Evolutionary conservation across 2,329 filamentous ascomycete species (phyloP), one percentile per base, ranked within the genome.

Genomic region (Apiospora pterosperma): DNA sequence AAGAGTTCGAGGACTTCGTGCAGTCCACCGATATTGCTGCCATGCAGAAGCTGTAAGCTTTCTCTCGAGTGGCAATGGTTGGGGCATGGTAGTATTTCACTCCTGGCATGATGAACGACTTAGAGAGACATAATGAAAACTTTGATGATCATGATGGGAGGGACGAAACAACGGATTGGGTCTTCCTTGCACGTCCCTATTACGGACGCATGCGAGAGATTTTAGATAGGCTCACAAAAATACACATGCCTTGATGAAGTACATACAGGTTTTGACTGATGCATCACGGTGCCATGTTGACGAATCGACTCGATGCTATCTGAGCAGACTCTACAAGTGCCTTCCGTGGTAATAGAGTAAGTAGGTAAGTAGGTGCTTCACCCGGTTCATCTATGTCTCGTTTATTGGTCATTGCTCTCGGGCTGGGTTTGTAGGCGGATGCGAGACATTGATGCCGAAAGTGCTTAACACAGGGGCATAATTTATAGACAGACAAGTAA

Each of bases 1-100:
- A 78, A 76, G 92, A 87, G 72, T 87, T 94, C 75, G 96, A 98
- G 85, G 96, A 99, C 79, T 91, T 92, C 80, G 93, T 99, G 77
- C 96, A 99, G 89, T 97, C 93, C 73, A 90, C 91, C 74, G 96
- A 98, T 80, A 79, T 97, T 76, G 90, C 83, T 81, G 92, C 92
- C 78, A 96, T 96, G 93, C 90, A 93, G 86, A 96, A 96, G 87
- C 84, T 95, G 83, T 97, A 93, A 88, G 71, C 66, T 63, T 63
- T 64, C 69, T n/a, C 34, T 25, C 48, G 55, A 34, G 64, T 61
- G 36, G 59, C 73, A 70, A 65, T 52, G n/a, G 31, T 41, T 62
- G 67, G 62, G 42, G 65, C 65, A 62, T 42, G 66, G 68, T 69
- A 28, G 28, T 34, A 66, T 66, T 61, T 67, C 59, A 69, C 68